Evolutionary conservation across 805 yeast genomes (phyloP).

Genomic region (Candida xyloterini): DNA sequence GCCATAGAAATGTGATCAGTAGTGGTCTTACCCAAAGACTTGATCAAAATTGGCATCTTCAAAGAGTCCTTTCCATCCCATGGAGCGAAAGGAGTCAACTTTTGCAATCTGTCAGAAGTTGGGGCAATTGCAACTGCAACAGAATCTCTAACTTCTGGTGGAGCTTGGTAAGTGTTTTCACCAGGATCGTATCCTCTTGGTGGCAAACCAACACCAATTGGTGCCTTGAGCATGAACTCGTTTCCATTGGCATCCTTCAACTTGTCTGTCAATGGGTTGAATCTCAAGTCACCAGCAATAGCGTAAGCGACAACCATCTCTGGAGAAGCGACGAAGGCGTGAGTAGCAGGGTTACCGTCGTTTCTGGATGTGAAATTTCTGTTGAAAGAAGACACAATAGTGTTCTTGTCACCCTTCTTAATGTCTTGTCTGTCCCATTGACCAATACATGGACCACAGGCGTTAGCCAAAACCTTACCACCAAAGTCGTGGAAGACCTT

Average conservation of each 20-base stretch:
- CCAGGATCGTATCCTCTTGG: constrained; percentile 55
- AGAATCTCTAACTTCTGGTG: constrained; percentile 79
- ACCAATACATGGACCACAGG: constrained; percentile 39
- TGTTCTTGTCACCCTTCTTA: constrained; percentile 60
- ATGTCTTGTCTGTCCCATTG: constrained; percentile 90
- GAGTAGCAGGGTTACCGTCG: constrained; percentile 96
- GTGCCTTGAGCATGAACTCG: constrained; percentile 74
- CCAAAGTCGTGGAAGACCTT: constrained; percentile 81
- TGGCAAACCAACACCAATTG: constrained; percentile 84
- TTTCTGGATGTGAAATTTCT: constrained; percentile 97
- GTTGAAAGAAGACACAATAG: constrained; percentile 95
- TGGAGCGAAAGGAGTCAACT: constrained; percentile 86
- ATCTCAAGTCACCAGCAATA: constrained; percentile 87
- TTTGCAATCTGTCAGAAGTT: constrained; percentile 93
- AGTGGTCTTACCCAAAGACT: constrained; percentile 96
- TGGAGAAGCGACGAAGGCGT: constrained; percentile 98
- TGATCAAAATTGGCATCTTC: constrained; percentile 89
- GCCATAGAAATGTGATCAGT: constrained; percentile 99
- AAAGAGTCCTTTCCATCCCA: constrained; percentile 96
- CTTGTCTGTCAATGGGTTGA: constrained; percentile 88
- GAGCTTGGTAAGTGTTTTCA: constrained; percentile 94
- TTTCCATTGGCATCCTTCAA: constrained; percentile 68
- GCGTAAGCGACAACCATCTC: constrained; percentile 97
- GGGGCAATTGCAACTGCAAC: constrained; percentile 80
- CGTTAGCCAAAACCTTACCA: constrained; percentile 91